These are phyloP conservation scores for Hypoxylon sp. DNA, from an alignment of 2,329 filamentous ascomycete species.

Conservation along the genomic window DNA sequence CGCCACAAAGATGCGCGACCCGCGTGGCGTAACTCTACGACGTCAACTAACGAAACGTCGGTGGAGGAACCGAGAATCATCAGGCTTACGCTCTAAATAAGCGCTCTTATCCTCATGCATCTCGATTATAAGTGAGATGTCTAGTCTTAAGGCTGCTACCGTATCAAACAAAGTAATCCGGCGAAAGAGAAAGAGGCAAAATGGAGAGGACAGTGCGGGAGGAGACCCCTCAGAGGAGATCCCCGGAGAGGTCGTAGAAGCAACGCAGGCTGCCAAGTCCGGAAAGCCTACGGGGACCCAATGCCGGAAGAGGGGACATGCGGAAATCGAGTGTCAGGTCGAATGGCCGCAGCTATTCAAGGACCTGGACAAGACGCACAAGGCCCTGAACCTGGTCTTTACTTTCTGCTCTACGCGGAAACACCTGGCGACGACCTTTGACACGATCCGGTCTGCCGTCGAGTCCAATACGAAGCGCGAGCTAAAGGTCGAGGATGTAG, in stretches of 20 bases:
- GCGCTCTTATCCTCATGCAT: conserved; percentile 35
- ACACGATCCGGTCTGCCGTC: conserved; percentile 84
- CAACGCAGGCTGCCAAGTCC: conserved; percentile 5
- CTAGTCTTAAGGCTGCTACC: conserved; percentile 56
- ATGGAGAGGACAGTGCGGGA: conserved; percentile 36
- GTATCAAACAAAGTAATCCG: conserved; percentile 51
- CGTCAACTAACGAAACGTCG: conserved; percentile 15
- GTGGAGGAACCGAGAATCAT: not conserved
- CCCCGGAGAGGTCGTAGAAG: conserved; percentile 1
- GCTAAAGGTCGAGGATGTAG: conserved; percentile 79
- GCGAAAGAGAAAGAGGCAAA: conserved; percentile 50
- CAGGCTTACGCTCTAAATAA: not conserved
- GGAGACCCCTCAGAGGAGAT: conserved; percentile 4
- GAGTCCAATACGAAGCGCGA: conserved; percentile 80
- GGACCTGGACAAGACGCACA: conserved; percentile 76
- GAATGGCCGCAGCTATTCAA: conserved; percentile 81
- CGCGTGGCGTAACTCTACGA: conserved; percentile 22
- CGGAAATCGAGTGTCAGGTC: conserved; percentile 47
- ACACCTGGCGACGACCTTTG: conserved; percentile 89
- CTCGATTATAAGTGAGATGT: conserved; percentile 49
- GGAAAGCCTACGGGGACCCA: conserved; percentile 10
- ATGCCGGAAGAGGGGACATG: conserved; percentile 35
- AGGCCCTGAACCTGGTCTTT: conserved; percentile 88
- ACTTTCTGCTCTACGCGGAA: conserved; percentile 95
- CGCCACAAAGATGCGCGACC: conserved; percentile 17